Evolutionary conservation across 345 rosid genomes (phyloP).

Genomic region (Eucalyptus globulus): DNA sequence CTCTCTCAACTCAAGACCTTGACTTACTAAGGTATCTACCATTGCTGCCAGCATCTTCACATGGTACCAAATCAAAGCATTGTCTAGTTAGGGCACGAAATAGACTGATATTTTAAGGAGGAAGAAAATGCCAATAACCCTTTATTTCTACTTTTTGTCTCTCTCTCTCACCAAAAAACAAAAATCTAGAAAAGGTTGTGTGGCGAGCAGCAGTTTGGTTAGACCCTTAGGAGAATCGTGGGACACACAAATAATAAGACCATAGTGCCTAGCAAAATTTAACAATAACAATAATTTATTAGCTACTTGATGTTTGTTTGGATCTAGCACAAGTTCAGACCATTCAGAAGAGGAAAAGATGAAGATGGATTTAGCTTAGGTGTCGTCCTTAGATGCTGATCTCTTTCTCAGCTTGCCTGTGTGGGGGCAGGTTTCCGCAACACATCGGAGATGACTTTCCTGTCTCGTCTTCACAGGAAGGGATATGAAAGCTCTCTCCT

Average conservation of each 20-base stretch:
- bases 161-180: neutral
- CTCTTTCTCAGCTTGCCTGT: neutral
- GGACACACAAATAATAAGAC: neutral
- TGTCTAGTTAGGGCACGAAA: neutral
- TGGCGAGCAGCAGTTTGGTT: neutral
- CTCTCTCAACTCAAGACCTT: neutral
- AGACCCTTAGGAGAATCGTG: neutral
- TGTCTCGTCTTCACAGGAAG: neutral
- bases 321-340: neutral
- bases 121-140: neutral
- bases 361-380: neutral
- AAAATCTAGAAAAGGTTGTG: neutral
- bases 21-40: neutral
- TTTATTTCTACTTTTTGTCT: neutral
- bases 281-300: neutral
- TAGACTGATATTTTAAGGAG: neutral
- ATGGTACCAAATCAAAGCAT: neutral
- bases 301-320: neutral
- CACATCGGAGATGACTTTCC: neutral
- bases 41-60: neutral
- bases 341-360: neutral
- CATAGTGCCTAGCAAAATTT: neutral
- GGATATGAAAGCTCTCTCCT: neutral
- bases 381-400: neutral
- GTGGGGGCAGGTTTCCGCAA: neutral